Base-by-base conservation (phyloP, 2,329 filamentous ascomycete species). In the Scorias spongiosa region DNA sequence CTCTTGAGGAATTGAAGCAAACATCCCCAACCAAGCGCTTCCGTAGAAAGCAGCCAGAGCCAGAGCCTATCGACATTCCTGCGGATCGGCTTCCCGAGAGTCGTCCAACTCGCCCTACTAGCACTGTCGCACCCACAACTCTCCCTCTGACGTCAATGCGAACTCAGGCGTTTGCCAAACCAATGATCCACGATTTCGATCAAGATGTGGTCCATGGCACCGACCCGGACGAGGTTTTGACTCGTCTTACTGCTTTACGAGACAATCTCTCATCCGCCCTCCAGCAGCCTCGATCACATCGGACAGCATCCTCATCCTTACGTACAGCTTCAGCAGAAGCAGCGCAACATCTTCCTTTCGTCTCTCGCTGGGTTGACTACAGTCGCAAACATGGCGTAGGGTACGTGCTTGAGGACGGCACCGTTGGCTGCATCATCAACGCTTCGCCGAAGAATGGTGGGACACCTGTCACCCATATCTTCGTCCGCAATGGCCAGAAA, bases 361-460 rank as follows among this genome's bases (percentile, higher is more conserved):
- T 57, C 64, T 78, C 57, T 10, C 86, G 88, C 57, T 91, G 84
- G 84, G 84, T 91, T 6, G 84, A 91, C 59, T 91, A 91, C 61
- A 86, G 83, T 46, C 85, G 87, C 62, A 87, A 87, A 59, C 86
- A 87, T 59, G 84, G 84, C 10, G 71, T 91, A 12, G 84, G 84
- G 30, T 91, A 89, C 56, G 85, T 89, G 46, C 67, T 91, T 43
- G 84, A 84, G 48, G 82, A 89, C 51, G 84, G 84, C 28, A 86
- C 79, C 48, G 79, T 88, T 15, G 84, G 84, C 12, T 87, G 81
- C 37, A 63, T 74, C 43, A 63, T 69, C 48, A 70, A 69, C 44
- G 68, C 66, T n/a, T 64, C 64, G 14, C 39, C 58, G 52, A 64
- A 20, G 14, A 44, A 53, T 17, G 44, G 52, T 10, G 65, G 69